Conservation (phyloP, 2,329 filamentous ascomycete species). For the Teratosphaeriaceae sp. region DNA sequence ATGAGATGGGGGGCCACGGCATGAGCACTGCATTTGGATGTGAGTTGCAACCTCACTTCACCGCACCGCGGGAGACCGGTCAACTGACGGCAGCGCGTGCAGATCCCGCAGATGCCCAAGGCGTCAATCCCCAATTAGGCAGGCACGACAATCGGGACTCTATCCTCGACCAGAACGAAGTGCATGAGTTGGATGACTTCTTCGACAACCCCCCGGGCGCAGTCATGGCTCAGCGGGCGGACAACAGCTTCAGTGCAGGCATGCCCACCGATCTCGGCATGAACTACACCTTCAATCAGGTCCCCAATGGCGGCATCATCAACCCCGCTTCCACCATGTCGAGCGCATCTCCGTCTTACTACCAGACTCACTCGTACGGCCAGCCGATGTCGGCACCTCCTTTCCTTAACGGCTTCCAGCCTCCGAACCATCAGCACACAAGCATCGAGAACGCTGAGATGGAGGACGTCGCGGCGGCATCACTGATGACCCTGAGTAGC, state of each 20-base stretch:
- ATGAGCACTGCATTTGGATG: no score
- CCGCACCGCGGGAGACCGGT: no score
- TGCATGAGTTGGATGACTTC: not conserved
- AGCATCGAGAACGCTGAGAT: no score
- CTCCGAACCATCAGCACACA: no score
- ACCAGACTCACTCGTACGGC: not conserved
- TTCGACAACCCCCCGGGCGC: not conserved
- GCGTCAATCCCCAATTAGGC: not conserved
- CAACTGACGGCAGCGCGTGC: no score
- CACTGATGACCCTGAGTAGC: no score
- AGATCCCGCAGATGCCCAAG: no score
- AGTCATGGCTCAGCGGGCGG: not conserved
- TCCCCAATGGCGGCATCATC: not conserved
- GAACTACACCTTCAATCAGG: not conserved
- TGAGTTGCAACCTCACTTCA: no score
- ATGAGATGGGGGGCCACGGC: no score
- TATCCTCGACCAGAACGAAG: not conserved
- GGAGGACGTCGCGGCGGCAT: no score
- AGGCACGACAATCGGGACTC: not conserved
- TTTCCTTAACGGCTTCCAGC: not conserved
- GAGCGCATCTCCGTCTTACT: not conserved
- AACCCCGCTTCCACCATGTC: not conserved
- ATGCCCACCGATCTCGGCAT: not conserved
- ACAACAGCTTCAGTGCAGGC: not conserved
- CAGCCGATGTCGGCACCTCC: not conserved